phyloP scores from a whole-genome alignment of 164 flowering plant species.

The Saururus chinensis region DNA sequence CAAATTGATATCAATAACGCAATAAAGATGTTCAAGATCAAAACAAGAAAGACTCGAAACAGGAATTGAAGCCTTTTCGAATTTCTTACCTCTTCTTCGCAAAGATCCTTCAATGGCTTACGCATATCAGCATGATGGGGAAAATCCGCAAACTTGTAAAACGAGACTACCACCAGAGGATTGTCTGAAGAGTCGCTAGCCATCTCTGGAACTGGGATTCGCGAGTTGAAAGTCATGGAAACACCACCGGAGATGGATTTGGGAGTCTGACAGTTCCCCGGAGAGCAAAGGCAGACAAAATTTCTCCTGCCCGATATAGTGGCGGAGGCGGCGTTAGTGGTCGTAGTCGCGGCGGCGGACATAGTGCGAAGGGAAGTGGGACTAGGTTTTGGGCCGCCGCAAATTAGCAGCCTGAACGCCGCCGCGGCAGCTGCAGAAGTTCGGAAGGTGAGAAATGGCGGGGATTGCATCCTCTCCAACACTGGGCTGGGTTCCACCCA shows the following conservation, averaged over 20 bases:
- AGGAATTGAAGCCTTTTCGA: not conserved
- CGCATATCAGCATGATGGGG: slow-evolving; percentile 74
- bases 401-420: slow-evolving; percentile 30
- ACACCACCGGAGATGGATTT: slow-evolving; percentile 2
- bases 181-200: slow-evolving; percentile 1
- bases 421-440: slow-evolving; percentile 6
- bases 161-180: slow-evolving; percentile 79
- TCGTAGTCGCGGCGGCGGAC: not conserved
- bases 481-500: not conserved
- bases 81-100: slow-evolving; percentile 54
- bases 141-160: slow-evolving; percentile 93
- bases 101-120: slow-evolving; percentile 74
- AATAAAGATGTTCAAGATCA: too few relatives aligned
- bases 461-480: slow-evolving; percentile 12
- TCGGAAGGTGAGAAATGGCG: slow-evolving; percentile 13
- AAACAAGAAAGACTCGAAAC: not conserved
- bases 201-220: slow-evolving; percentile 2
- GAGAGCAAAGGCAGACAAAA: slow-evolving; percentile 4
- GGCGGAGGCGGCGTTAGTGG: not conserved
- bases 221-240: slow-evolving; percentile 5
- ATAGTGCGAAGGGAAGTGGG: slow-evolving; percentile 6
- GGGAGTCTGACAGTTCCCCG: too few relatives aligned
- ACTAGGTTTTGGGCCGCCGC: slow-evolving; percentile 15
- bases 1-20: too few relatives aligned
- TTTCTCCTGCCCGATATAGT: slow-evolving; percentile 2